Percentiles rank a stretch among this genome's conserved stretches.
phyloP scores from a whole-genome alignment of 2,329 filamentous ascomycete genomes.

The Paecilomyces dactylethromorphus region DNA sequence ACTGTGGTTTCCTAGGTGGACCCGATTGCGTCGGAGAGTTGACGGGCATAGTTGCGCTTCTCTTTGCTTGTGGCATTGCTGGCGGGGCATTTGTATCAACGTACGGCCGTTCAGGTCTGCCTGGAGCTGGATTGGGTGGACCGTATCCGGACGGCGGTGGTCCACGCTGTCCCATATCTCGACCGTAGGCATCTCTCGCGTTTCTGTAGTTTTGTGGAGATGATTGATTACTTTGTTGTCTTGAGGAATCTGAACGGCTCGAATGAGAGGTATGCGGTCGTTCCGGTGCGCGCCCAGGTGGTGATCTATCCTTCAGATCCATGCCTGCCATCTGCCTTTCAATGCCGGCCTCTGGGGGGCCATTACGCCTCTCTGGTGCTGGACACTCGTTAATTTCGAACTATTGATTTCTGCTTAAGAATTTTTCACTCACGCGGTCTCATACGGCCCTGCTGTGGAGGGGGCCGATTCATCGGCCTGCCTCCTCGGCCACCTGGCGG shows the following conservation, averaged over 20 bases:
- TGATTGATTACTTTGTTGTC: conserved; percentile 9
- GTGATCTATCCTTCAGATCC: conserved; percentile 26
- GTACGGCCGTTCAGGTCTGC: conserved; percentile 18
- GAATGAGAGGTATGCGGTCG: conserved; percentile 35
- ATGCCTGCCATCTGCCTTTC: conserved; percentile 35
- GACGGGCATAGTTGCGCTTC: conserved; percentile 33
- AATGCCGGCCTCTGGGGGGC: conserved; percentile 22
- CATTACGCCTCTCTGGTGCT: conserved; percentile 19
- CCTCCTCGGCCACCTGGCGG: neutral
- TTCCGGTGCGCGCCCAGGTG: conserved; percentile 15
- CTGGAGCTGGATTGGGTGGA: conserved; percentile 5
- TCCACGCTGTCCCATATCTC: conserved; percentile 6
- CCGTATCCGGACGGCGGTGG: conserved; percentile 11
- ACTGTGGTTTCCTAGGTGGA: conserved; percentile 16
- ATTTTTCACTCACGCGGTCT: conserved; percentile 5
- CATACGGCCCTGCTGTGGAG: conserved; percentile 1
- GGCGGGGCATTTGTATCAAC: conserved; percentile 18
- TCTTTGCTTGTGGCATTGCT: conserved; percentile 21
- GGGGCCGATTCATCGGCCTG: neutral
- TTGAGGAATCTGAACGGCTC: conserved; percentile 24
- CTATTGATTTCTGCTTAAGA: neutral
- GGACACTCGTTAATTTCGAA: neutral
- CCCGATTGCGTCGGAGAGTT: conserved; percentile 7
- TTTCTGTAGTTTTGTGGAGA: conserved; percentile 5
- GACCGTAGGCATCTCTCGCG: conserved; percentile 14